Percentiles rank a stretch among this genome's conserved stretches.
These are phyloP conservation scores for Rubus parviflorus DNA, from an alignment of 306 rosid species.

Conservation along the genomic window DNA sequence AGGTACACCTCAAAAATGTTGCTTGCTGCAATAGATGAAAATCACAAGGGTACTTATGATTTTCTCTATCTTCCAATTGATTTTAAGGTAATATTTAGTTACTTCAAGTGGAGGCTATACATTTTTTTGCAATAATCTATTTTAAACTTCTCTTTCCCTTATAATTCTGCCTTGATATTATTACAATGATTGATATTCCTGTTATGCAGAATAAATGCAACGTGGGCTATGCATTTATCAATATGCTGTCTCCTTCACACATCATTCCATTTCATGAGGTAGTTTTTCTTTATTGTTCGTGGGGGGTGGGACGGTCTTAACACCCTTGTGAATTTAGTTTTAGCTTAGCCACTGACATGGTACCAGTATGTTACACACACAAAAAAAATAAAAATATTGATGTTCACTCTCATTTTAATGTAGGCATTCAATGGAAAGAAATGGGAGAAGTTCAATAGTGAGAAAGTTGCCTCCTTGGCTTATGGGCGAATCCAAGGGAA, in stretches of 20 bases:
- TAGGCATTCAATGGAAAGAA: constrained; percentile 91
- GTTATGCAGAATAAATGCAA: constrained; percentile 87
- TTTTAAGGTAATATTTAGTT: constrained; percentile 56
- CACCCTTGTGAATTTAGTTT: constrained; percentile 10
- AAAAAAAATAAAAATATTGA: constrained; percentile 5
- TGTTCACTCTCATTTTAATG: constrained; percentile 16
- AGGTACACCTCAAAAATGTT: constrained; percentile 95
- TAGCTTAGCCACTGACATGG: constrained; percentile 13
- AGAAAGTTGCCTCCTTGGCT: constrained; percentile 86
- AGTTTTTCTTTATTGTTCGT: constrained; percentile 8
- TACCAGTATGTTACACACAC: constrained; percentile 10
- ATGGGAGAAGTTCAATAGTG: constrained; percentile 94
- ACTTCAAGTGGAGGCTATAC: background rate
- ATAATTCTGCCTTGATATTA: constrained; percentile 6
- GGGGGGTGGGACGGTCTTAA: constrained; percentile 1
- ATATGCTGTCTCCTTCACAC: constrained; percentile 89
- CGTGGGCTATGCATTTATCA: constrained; percentile 95
- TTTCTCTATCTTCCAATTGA: constrained; percentile 92
- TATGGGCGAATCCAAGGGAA: constrained; percentile 94
- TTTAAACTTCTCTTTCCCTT: background rate
- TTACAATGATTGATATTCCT: constrained; percentile 24
- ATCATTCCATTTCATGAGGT: constrained; percentile 82
- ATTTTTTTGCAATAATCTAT: background rate
- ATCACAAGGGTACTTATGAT: constrained; percentile 79
- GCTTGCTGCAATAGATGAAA: constrained; percentile 87